Conservation (phyloP, 2,329 filamentous ascomycete species). For the Diaporthe sp. region DNA sequence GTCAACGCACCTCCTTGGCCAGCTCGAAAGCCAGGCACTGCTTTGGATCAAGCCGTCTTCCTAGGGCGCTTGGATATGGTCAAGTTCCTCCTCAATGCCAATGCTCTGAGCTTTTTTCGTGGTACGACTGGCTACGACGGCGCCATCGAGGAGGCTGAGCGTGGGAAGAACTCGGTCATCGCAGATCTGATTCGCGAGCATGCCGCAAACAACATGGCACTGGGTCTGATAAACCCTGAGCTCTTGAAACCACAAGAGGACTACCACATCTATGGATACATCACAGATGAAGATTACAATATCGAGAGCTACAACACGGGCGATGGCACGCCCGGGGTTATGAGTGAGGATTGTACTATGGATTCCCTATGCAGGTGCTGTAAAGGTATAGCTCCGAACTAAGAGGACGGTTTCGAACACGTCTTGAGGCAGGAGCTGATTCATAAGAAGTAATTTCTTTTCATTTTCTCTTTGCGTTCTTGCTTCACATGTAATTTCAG, state of each 20-base stretch:
- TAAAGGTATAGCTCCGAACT: no score
- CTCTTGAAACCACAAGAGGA: neutral
- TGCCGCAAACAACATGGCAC: neutral
- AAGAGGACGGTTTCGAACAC: no score
- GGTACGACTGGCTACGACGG: neutral
- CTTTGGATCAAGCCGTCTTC: fast-evolving
- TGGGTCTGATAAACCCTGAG: neutral
- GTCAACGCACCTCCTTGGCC: neutral
- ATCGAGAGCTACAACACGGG: no score
- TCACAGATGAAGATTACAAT: no score
- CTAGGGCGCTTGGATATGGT: neutral
- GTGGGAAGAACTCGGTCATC: fast-evolving
- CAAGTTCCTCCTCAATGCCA: neutral
- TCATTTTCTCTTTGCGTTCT: no score
- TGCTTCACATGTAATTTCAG: no score
- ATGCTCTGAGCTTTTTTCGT: neutral
- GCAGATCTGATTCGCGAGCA: neutral
- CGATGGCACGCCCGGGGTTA: no score
- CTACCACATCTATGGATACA: neutral
- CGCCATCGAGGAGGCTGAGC: neutral
- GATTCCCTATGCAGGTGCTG: no score
- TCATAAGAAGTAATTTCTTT: no score
- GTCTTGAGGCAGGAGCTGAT: no score
- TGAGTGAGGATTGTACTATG: no score
- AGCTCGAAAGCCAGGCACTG: neutral